These are phyloP conservation scores for Bremia lactucae DNA, from an alignment of 352 stramenopile genomes.

Conservation along the genomic window DNA sequence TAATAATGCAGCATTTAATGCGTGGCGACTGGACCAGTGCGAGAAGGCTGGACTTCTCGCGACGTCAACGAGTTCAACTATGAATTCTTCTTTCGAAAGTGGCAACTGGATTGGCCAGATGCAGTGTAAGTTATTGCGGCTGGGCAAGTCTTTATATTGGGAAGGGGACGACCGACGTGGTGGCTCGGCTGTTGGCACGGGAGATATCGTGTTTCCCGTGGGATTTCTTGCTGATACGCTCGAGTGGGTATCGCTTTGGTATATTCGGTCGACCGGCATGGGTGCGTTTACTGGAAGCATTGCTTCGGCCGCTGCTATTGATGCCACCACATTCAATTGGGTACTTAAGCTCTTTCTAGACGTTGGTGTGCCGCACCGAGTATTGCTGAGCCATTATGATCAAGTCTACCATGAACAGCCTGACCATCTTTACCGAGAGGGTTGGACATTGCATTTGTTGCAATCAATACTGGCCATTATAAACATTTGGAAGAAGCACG, in stretches of 20 bases:
- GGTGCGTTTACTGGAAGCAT: slow-evolving; percentile 25
- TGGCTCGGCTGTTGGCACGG: slow-evolving; percentile 23
- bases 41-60: slow-evolving; percentile 46
- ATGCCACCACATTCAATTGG: slow-evolving; percentile 71
- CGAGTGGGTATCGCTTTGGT: slow-evolving; percentile 73
- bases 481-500: slow-evolving; percentile 74
- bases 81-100: slow-evolving; percentile 53
- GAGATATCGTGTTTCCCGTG: slow-evolving; percentile 64
- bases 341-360: slow-evolving; percentile 75
- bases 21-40: slow-evolving; percentile 58
- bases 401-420: slow-evolving; percentile 63
- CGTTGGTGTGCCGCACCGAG: slow-evolving; percentile 61
- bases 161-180: slow-evolving; percentile 40
- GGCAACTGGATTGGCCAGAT: slow-evolving; percentile 75
- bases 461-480: slow-evolving; percentile 66
- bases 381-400: slow-evolving; percentile 72
- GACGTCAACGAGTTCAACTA: slow-evolving; percentile 15
- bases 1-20: slow-evolving; percentile 55
- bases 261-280: slow-evolving; percentile 49
- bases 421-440: slow-evolving; percentile 62
- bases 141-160: slow-evolving; percentile 66
- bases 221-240: slow-evolving; percentile 62
- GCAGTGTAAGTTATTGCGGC: slow-evolving; percentile 59
- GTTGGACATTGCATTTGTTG: slow-evolving; percentile 73
- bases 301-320: slow-evolving; percentile 40